phyloP scores from a whole-genome alignment of 257 asterid genomes.

The Perilla frutescens region DNA sequence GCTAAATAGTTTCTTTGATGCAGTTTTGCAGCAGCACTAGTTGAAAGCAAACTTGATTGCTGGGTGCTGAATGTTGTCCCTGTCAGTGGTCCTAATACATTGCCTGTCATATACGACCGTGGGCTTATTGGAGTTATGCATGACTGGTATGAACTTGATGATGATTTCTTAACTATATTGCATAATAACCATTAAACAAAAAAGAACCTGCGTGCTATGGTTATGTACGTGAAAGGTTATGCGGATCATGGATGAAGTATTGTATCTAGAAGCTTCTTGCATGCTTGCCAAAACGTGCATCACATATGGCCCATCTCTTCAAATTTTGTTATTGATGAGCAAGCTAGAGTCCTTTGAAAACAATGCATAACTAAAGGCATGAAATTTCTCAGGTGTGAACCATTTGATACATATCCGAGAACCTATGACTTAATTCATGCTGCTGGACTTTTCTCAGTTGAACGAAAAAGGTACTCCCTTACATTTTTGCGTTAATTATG shows the following conservation, averaged over 20 bases:
- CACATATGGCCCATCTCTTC: not conserved
- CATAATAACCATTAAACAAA: not conserved
- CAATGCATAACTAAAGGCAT: slow-evolving; percentile 8
- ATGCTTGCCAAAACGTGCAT: slow-evolving; percentile 6
- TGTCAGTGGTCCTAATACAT: slow-evolving; percentile 85
- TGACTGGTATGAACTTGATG: slow-evolving; percentile 69
- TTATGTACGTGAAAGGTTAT: not conserved
- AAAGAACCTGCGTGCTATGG: not conserved
- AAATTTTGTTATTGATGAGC: slow-evolving; percentile 11
- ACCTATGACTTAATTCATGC: slow-evolving; percentile 81
- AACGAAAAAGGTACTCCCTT: slow-evolving; percentile 58
- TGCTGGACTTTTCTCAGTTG: slow-evolving; percentile 59
- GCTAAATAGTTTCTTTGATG: slow-evolving; percentile 34
- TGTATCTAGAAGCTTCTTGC: not conserved
- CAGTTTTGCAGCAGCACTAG: slow-evolving; percentile 95
- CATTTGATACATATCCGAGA: slow-evolving; percentile 81
- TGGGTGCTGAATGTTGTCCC: slow-evolving; percentile 98
- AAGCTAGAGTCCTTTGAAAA: not conserved
- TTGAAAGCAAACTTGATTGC: slow-evolving; percentile 71
- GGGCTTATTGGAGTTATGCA: slow-evolving; percentile 96
- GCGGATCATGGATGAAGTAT: not conserved
- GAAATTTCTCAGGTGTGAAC: slow-evolving; percentile 67
- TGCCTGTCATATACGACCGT: slow-evolving; percentile 94
- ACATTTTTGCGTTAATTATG: not conserved
- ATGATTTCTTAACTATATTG: slow-evolving; percentile 8